Conservation (phyloP, 2,329 filamentous ascomycete species). For the Trichoderma sp. region DNA sequence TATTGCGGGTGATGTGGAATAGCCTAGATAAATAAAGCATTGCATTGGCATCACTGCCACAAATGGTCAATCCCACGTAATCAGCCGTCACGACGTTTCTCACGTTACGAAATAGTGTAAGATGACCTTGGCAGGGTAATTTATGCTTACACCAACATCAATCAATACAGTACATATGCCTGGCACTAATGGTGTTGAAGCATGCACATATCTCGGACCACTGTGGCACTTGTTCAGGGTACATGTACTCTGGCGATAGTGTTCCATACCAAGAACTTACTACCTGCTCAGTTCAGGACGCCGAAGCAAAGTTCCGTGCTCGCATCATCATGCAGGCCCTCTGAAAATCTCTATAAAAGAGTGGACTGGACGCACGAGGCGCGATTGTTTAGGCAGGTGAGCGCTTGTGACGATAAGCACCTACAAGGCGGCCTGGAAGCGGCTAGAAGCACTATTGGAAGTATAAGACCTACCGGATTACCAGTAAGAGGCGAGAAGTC, state of each 20-base stretch:
- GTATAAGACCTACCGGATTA: background rate
- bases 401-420: background rate
- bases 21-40: background rate
- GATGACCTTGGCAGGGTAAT: background rate
- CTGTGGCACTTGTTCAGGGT: background rate
- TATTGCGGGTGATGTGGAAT: background rate
- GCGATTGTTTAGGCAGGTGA: constrained; percentile 16
- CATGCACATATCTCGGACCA: background rate
- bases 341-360: background rate
- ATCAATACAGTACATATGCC: background rate
- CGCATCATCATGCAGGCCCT: background rate
- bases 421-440: background rate
- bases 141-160: background rate
- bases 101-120: background rate
- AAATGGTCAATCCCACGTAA: background rate
- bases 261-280: background rate
- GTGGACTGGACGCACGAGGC: background rate
- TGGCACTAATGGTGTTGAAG: background rate
- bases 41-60: background rate
- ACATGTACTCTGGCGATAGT: background rate
- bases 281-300: background rate
- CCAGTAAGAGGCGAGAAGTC: background rate
- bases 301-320: background rate
- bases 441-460: background rate
- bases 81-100: background rate